Percentiles rank a stretch among this genome's conserved stretches.
Conservation (phyloP, 495 filamentous ascomycete species). For the Penicillium coprophilum region DNA sequence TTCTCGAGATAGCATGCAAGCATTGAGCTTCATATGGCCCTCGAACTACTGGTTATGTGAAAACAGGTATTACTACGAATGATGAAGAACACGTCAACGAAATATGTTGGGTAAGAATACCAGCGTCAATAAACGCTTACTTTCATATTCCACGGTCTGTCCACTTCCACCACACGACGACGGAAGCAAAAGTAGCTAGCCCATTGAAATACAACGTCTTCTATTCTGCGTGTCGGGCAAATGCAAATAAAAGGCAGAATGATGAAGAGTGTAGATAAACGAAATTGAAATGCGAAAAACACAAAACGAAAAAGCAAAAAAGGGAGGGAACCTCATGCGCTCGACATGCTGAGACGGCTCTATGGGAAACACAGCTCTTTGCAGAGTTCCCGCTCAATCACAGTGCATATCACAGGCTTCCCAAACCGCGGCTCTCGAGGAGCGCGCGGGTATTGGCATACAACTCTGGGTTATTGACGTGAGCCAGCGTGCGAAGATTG, state of each 20-base stretch:
- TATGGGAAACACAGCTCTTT: not conserved
- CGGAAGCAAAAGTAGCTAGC: not conserved
- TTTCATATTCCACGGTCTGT: not conserved
- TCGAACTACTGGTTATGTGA: not conserved
- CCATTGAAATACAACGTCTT: not conserved
- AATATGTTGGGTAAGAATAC: not conserved
- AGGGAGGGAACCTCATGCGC: not conserved
- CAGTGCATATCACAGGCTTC: not conserved
- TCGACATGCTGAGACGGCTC: not conserved
- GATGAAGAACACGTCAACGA: not conserved
- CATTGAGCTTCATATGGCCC: not conserved
- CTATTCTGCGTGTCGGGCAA: not conserved
- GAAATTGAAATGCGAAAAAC: not conserved
- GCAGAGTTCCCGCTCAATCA: not conserved
- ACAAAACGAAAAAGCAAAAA: not conserved
- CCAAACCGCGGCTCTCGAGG: slow-evolving; percentile 17
- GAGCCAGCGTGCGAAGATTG: not conserved
- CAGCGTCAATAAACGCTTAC: not conserved
- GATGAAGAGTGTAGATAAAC: not conserved
- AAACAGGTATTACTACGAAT: not conserved
- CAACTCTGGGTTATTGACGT: not conserved
- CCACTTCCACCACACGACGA: not conserved
- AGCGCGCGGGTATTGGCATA: slow-evolving; percentile 10
- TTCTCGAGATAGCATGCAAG: not conserved
- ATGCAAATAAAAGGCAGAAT: not conserved